Evolutionary conservation across 169 alveolate species (phyloP).

Genomic region (Blepharisma undulans): DNA sequence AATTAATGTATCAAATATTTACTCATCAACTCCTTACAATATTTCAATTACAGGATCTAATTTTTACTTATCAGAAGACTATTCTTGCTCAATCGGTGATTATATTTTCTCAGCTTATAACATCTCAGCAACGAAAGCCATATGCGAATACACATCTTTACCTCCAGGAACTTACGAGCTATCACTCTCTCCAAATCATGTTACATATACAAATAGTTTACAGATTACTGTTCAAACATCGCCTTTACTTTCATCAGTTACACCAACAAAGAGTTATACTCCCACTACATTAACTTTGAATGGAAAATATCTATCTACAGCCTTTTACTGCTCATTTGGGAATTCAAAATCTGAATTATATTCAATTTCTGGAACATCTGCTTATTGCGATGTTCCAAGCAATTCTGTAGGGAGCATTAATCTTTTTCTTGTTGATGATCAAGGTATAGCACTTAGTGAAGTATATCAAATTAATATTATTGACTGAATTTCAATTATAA

Average conservation of each 20-base stretch:
- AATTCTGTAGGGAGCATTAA: not conserved
- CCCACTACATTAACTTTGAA: not conserved
- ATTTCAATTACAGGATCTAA: conserved; percentile 5
- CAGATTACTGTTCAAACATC: not conserved
- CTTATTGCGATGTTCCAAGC: not conserved
- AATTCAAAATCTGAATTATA: not conserved
- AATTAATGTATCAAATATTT: not conserved
- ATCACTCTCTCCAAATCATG: not conserved
- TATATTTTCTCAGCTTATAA: not conserved
- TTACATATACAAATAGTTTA: not conserved
- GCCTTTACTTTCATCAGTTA: not conserved
- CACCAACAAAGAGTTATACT: not conserved
- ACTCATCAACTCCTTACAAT: conserved; percentile 5
- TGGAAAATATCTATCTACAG: not conserved
- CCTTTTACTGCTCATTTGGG: not conserved
- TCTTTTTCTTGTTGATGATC: not conserved
- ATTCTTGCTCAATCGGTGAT: not conserved
- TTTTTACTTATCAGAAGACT: not conserved
- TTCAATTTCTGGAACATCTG: conserved; percentile 1
- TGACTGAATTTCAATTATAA: not conserved
- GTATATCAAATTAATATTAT: not conserved
- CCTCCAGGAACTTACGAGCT: not conserved
- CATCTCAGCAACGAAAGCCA: not conserved
- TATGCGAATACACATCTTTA: not conserved
- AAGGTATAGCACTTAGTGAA: not conserved